These are phyloP conservation scores for Ophiostoma triangulosporum DNA, from an alignment of 2,329 filamentous ascomycete species.

Conservation along the genomic window DNA sequence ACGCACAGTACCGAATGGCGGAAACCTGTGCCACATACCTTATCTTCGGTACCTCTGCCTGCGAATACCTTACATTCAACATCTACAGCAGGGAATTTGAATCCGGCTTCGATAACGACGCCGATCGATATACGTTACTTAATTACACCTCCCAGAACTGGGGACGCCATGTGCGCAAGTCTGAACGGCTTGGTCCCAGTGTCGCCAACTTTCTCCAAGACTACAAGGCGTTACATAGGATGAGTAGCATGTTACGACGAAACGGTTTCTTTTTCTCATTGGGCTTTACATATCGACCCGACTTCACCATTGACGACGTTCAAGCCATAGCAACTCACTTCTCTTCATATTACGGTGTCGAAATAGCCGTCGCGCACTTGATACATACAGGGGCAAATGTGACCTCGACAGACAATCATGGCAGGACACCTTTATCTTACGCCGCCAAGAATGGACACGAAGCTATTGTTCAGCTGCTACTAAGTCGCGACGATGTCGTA, in stretches of 20 bases:
- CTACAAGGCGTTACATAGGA: background rate
- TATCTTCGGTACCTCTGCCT: background rate
- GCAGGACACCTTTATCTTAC: background rate
- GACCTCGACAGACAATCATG: background rate
- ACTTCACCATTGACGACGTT: background rate
- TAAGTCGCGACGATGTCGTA: background rate
- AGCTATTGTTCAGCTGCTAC: background rate
- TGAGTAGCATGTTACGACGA: too few relatives aligned
- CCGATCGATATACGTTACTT: too few relatives aligned
- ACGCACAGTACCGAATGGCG: background rate
- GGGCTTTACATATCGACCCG: too few relatives aligned
- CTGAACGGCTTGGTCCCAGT: background rate
- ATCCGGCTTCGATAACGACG: too few relatives aligned
- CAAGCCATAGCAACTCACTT: background rate
- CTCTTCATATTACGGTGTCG: background rate
- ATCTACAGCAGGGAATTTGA: too few relatives aligned
- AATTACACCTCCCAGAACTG: background rate
- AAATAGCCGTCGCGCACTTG: background rate
- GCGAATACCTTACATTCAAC: background rate
- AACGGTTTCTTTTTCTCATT: too few relatives aligned
- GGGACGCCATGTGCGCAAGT: background rate
- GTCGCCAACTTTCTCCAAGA: background rate
- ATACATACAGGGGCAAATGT: background rate
- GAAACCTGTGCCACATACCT: background rate
- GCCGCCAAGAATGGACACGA: background rate